These are phyloP conservation scores for Aspergillus funiculosus DNA, from an alignment of 495 filamentous ascomycete genomes.

Conservation along the genomic window DNA sequence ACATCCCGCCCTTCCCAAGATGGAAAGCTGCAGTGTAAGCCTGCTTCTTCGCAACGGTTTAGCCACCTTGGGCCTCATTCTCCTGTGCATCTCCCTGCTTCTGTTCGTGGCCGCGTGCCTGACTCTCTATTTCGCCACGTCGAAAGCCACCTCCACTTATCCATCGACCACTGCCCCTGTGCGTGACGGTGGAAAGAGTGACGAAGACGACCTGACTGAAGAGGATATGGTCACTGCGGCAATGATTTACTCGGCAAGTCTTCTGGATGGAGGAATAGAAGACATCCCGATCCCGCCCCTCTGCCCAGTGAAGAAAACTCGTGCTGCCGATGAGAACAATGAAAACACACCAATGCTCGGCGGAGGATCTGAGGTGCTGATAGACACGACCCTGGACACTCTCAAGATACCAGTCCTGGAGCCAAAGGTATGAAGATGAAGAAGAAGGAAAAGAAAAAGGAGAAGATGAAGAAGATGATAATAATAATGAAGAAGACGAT, in stretches of 20 bases:
- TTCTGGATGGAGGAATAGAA: constrained; percentile 14
- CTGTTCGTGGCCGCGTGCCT: background rate
- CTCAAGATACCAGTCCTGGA: constrained; percentile 1
- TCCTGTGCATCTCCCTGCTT: background rate
- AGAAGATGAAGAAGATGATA: background rate
- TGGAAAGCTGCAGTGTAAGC: constrained; percentile 7
- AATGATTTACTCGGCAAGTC: background rate
- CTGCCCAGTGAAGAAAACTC: background rate
- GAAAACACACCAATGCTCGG: background rate
- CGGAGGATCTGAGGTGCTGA: background rate
- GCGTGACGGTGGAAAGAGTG: background rate
- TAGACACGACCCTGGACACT: background rate
- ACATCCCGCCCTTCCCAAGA: constrained; percentile 8
- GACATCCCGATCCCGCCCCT: constrained; percentile 12
- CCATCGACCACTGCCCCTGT: background rate
- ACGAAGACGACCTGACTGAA: background rate
- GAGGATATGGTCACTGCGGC: background rate
- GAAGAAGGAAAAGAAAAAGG: background rate
- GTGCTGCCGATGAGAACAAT: background rate
- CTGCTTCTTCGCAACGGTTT: background rate
- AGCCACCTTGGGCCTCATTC: background rate
- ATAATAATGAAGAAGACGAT: background rate
- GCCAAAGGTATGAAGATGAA: background rate
- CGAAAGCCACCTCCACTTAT: constrained; percentile 1
- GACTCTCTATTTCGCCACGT: background rate